Evolutionary conservation across 495 filamentous ascomycete species (phyloP).

Genomic region (Daldinia childiae): DNA sequence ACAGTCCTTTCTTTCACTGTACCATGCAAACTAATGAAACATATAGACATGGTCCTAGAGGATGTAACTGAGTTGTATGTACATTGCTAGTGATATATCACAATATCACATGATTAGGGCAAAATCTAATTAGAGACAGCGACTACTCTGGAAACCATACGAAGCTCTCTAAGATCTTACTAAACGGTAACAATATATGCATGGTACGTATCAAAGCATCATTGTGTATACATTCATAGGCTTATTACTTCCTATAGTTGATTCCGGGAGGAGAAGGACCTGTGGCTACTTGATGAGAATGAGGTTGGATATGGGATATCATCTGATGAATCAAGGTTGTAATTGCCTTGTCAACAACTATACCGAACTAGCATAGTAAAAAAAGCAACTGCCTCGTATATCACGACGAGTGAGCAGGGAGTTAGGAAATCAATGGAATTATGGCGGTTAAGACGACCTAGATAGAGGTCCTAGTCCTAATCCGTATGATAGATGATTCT

Average conservation of each 20-base stretch:
- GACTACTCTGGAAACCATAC: slow-evolving; percentile 87
- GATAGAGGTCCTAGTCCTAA: neutral
- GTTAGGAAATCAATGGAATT: slow-evolving; percentile 3
- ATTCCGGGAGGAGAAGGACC: slow-evolving; percentile 90
- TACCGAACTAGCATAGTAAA: neutral
- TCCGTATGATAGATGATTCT: neutral
- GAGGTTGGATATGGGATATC: neutral
- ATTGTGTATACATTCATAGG: neutral
- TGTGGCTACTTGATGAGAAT: slow-evolving; percentile 39
- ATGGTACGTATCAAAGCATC: slow-evolving; percentile 70
- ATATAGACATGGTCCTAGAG: slow-evolving; percentile 93
- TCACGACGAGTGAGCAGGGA: neutral
- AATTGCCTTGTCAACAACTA: neutral
- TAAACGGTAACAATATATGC: slow-evolving; percentile 99
- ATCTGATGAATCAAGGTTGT: neutral
- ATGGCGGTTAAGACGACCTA: slow-evolving; percentile 9
- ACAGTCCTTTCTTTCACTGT: neutral
- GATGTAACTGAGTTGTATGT: slow-evolving; percentile 97
- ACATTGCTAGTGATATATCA: neutral
- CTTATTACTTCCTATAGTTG: slow-evolving; percentile 62
- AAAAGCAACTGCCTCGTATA: neutral
- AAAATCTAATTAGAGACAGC: slow-evolving; percentile 57
- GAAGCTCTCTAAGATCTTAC: slow-evolving; percentile 89
- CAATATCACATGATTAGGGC: neutral
- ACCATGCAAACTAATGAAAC: slow-evolving; percentile 19